A percentile compares a stretch with the other conserved stretches of the same genome.
Conservation (phyloP, 441 rosid genomes). For the Aleurites moluccanus region DNA sequence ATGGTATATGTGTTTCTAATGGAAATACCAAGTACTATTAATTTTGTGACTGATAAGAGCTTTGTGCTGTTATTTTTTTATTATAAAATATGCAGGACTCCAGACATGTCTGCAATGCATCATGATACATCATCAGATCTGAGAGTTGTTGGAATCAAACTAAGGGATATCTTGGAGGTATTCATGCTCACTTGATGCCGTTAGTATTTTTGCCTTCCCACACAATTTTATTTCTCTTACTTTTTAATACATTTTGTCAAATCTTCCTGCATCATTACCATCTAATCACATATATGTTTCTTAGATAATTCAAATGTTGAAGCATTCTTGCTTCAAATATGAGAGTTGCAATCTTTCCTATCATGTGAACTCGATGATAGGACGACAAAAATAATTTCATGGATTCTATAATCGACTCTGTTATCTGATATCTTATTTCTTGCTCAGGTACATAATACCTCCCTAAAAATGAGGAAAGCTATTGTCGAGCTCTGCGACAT, state of each 20-base stretch:
- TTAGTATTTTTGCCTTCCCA: too few relatives aligned
- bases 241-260: neutral
- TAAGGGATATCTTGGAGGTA: constrained; percentile 61
- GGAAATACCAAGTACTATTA: neutral
- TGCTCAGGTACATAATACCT: constrained; percentile 52
- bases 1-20: neutral
- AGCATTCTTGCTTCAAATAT: neutral
- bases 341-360: neutral
- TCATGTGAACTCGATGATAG: neutral
- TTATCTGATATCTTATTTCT: neutral
- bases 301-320: neutral
- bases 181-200: neutral
- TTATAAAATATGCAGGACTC: constrained; percentile 48
- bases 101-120: constrained; percentile 77
- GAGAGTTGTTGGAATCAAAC: constrained; percentile 51
- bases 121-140: constrained; percentile 62
- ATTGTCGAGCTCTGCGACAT: constrained; percentile 62
- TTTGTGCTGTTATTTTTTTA: neutral
- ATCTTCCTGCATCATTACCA: neutral
- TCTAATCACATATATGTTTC: neutral
- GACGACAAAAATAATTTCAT: neutral
- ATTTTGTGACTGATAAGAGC: neutral
- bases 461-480: constrained; percentile 68
- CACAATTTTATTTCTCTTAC: neutral
- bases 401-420: constrained; percentile 33